Base-by-base conservation (phyloP, 257 asterid species). In the Lycium barbarum region DNA sequence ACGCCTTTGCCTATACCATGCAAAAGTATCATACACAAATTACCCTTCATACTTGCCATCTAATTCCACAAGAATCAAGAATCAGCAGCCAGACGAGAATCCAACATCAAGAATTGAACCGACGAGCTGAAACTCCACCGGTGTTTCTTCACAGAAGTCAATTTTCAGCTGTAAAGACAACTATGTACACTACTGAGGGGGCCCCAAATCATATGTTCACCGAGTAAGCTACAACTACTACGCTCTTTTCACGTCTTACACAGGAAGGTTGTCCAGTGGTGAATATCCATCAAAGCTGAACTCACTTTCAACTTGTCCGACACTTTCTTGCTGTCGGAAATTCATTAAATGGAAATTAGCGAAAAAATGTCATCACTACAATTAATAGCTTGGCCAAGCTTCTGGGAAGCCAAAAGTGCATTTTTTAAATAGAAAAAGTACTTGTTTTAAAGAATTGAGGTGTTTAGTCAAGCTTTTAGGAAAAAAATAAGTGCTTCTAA, bases 221-320 rank as follows among this genome's bases (percentile, higher is more conserved):
- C 70, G 66, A 4, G 81, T 47, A 68, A 68, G 80, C 85, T 66
- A 67, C 55, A 14, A 67, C 20, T 33, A 33, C 65, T 26, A 55
- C 10, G 0, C 53, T 51, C 33, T 35, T 59, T 51, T 68, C 2
- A n/a, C 65, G 1, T 53, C 65, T 86, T 88, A 95, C 65, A 93
- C 97, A 0, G 97, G 95, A 78, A 92, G 95, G 80, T 94, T 91
- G 85, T 94, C 98, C 89, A 92, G 76, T 51, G 89, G 80, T 45
- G 89, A 87, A 88, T 91, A 92, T 35, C 92, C 94, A 66, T 94
- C 97, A 36, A 88, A 91, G 72, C 93, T 93, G 81, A 93, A 92
- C 79, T 96, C 98, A 11, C n/a, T 89, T 61, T 92, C 98, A 81
- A 90, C 87, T 18, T 90, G 84, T 51, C 89, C 94, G 54, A 90